Evolutionary conservation across 176 grass and related monocot species (phyloP), one percentile per base, ranked within the genome.

Genomic region (Oryza meyeriana): DNA sequence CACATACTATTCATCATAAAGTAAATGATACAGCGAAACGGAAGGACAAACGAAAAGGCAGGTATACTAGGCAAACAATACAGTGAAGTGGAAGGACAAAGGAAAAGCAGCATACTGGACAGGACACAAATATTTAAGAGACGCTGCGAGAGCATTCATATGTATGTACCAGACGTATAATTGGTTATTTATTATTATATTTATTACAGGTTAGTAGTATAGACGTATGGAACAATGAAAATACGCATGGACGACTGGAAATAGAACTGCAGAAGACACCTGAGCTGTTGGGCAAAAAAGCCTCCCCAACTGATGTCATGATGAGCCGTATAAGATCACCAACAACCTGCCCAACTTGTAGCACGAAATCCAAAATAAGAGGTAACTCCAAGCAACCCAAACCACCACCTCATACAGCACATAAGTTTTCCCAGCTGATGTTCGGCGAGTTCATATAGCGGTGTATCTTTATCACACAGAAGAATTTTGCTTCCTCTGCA

Each of bases 241-340:
- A 6, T 79, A 8, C 40, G 24, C 35, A 57, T 65, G 10, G 12
- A 88, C 74, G 35, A 44, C 61, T 79, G 45, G 39, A 69, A 66
- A 7, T 34, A 74, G 77, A 76, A 25, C 8, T 11, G 55, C 11
- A 59, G 22, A 61, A 42, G 8, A 33, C 47, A 94, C 92, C 88
- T 97, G 90, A 71, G 89, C 75, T 44, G 82, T 88, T 69, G 89
- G 35, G 79, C 48, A 65, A 90, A 77, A 42, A 48, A 48, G n/a
- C 50, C 28, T 79, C 72, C 73, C 24, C 89, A 71, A 47, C 87
- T 66, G 61, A 72, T 26, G 4, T n/a, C 45, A 87, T 72, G 69
- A 72, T 26, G 2, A 35, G 3, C 71, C 61, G 35, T n/a, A 35
- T 62, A 16, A 42, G 38, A 58, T n/a, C 32, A 67, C 26, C 50